Evolutionary conservation across 1,284 basidiomycete genomes (phyloP).

Genomic region (Calocybe gambosa): DNA sequence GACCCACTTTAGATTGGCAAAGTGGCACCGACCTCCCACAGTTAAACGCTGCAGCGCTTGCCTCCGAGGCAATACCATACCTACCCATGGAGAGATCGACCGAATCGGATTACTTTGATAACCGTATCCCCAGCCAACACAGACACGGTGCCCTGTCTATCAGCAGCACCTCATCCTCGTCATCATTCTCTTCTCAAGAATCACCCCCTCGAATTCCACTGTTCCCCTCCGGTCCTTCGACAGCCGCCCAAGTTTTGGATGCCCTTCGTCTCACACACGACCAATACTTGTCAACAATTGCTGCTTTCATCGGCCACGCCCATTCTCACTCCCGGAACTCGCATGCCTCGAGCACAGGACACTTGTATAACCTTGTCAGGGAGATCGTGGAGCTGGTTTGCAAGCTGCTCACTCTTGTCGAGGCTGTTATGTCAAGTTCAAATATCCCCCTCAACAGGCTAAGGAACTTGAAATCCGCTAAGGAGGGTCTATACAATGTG

Average conservation of each 20-base stretch:
- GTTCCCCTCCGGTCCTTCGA: constrained; percentile 67
- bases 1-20: constrained; percentile 34
- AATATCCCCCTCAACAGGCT: constrained; percentile 52
- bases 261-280: constrained; percentile 77
- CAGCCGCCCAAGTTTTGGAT: constrained; percentile 60
- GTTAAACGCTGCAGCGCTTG: constrained; percentile 17
- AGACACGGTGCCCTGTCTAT: constrained; percentile 43
- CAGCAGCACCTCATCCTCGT: constrained; percentile 63
- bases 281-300: constrained; percentile 87
- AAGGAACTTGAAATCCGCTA: constrained; percentile 59
- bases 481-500: constrained; percentile 80
- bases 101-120: constrained; percentile 27
- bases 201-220: constrained; percentile 43
- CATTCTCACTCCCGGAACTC: constrained; percentile 87
- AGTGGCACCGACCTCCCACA: constrained; percentile 25
- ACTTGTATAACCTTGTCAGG: constrained; percentile 89
- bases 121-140: constrained; percentile 30
- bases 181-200: constrained; percentile 54
- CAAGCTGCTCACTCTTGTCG: constrained; percentile 87
- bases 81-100: constrained; percentile 26
- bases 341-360: constrained; percentile 88
- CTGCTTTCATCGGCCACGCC: constrained; percentile 95
- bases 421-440: constrained; percentile 74
- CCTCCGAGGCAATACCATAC: constrained; percentile 28
- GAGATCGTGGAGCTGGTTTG: constrained; percentile 93